These are phyloP conservation scores for Tarenaya hassleriana DNA, from an alignment of 345 rosid species.

Conservation along the genomic window DNA sequence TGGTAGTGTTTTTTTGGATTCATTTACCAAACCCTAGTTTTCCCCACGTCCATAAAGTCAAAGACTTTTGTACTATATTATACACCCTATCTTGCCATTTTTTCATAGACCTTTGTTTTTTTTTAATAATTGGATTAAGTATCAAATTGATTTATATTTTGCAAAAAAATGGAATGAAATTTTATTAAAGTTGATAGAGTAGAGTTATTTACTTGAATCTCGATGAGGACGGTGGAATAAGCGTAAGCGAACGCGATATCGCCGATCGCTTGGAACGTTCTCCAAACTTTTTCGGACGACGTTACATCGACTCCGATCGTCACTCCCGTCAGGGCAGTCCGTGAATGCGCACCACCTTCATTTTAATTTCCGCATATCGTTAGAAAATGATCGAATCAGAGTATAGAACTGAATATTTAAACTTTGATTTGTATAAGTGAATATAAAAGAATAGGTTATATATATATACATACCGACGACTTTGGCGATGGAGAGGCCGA, in stretches of 20 bases:
- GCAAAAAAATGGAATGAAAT: neutral
- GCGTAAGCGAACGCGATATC: slow-evolving; percentile 88
- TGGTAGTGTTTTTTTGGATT: no score
- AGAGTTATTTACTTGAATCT: slow-evolving; percentile 80
- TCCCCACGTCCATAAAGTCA: no score
- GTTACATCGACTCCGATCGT: slow-evolving; percentile 61
- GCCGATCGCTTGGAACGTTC: slow-evolving; percentile 65
- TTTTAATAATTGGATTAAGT: neutral
- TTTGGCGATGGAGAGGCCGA: slow-evolving; percentile 72
- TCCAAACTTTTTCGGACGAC: slow-evolving; percentile 73
- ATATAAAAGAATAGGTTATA: neutral
- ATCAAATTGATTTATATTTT: neutral
- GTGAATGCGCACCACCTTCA: slow-evolving; percentile 30
- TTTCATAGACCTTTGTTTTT: neutral
- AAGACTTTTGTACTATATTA: no score
- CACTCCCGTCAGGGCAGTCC: slow-evolving; percentile 50
- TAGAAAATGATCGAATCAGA: neutral
- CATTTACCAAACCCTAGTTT: no score
- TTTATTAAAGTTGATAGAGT: neutral
- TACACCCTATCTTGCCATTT: neutral
- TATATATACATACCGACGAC: slow-evolving; percentile 22
- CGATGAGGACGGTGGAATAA: slow-evolving; percentile 66
- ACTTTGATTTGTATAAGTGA: no score
- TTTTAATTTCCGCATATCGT: slow-evolving; percentile 8
- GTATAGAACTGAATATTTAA: neutral